Percentiles rank a stretch among this genome's conserved stretches.
These are phyloP conservation scores for Globisporangium alternatum DNA, from an alignment of 352 stramenopile genomes.

Conservation along the genomic window DNA sequence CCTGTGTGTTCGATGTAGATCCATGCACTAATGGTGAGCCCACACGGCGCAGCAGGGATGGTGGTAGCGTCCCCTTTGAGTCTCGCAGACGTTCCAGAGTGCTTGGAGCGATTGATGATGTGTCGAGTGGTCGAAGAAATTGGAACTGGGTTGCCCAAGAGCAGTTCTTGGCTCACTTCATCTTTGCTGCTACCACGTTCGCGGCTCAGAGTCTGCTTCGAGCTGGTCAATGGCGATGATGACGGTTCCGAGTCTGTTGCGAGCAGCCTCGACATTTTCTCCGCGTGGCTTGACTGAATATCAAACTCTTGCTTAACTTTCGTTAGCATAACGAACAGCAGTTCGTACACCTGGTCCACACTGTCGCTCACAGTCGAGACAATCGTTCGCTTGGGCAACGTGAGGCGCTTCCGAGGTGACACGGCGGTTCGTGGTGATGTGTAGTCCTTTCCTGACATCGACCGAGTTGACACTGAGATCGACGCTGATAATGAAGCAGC, in stretches of 20 bases:
- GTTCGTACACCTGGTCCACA: slow-evolving; percentile 35
- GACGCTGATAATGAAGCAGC: not conserved
- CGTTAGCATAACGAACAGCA: slow-evolving; percentile 34
- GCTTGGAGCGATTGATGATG: not conserved
- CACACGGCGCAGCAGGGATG: not conserved
- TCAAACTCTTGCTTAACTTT: slow-evolving; percentile 19
- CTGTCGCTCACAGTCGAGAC: slow-evolving; percentile 37
- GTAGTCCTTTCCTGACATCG: slow-evolving; percentile 16
- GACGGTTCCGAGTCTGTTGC: not conserved
- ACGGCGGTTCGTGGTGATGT: slow-evolving; percentile 22
- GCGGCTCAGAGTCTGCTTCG: not conserved
- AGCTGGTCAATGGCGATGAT: not conserved
- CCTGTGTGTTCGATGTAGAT: slow-evolving; percentile 16
- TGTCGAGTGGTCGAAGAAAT: slow-evolving; percentile 3
- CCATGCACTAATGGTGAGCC: slow-evolving; percentile 9
- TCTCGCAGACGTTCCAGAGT: not conserved
- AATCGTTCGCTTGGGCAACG: slow-evolving; percentile 38
- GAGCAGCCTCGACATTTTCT: not conserved
- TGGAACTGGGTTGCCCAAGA: slow-evolving; percentile 9
- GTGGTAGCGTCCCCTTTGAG: not conserved
- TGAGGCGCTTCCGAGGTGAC: slow-evolving; percentile 48
- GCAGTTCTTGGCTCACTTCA: not conserved
- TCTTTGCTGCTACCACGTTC: not conserved
- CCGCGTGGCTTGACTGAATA: not conserved
- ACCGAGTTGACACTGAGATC: not conserved